Evolutionary conservation across 768 basidiomycete genomes (phyloP).

Genomic region (Lactarius deliciosus): DNA sequence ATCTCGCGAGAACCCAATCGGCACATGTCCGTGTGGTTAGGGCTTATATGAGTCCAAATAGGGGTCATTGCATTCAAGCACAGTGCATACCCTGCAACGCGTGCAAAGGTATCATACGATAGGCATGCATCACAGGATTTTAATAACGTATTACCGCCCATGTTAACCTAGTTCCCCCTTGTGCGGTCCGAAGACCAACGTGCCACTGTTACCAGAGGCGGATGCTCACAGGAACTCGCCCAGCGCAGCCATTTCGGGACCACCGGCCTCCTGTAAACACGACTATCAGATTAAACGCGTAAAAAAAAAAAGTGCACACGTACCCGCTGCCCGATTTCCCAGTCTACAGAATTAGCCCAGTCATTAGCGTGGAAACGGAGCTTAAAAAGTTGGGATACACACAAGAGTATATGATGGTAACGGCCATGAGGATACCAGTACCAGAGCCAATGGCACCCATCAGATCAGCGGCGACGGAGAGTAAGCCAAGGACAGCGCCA

Average conservation of each 20-base stretch:
- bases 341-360: slow-evolving; percentile 50
- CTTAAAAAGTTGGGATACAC: slow-evolving; percentile 28
- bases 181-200: not conserved
- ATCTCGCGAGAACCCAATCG: no score
- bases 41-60: not conserved
- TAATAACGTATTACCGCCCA: not conserved
- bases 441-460: slow-evolving; percentile 96
- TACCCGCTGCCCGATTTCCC: slow-evolving; percentile 90
- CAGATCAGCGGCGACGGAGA: slow-evolving; percentile 89
- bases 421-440: slow-evolving; percentile 96
- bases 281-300: not conserved
- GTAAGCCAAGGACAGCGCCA: slow-evolving; percentile 91
- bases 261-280: slow-evolving; percentile 60
- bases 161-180: not conserved
- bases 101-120: not conserved
- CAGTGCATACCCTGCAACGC: not conserved
- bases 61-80: not conserved
- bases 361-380: not conserved
- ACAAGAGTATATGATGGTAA: slow-evolving; percentile 91
- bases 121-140: not conserved
- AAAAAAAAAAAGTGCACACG: slow-evolving; percentile 10
- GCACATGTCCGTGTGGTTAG: not conserved
- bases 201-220: not conserved
- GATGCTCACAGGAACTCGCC: slow-evolving; percentile 65
- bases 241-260: slow-evolving; percentile 79